Conservation (phyloP, 768 basidiomycete species). For the Xerocomellus amylosporus region DNA sequence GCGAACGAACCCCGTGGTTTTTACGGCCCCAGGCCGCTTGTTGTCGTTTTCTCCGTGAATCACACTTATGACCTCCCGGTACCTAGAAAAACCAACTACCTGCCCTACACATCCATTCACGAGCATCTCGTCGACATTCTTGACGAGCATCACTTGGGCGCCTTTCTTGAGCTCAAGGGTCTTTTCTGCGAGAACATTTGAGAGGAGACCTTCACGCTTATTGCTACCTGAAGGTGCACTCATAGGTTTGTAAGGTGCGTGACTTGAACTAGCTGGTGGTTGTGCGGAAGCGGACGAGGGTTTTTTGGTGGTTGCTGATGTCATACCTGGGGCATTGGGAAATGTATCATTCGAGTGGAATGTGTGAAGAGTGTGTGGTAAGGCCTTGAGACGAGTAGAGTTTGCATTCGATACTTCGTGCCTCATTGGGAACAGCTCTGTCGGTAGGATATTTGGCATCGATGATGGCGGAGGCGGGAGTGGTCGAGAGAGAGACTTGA, state of each 20-base stretch:
- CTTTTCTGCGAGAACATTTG: constrained; percentile 59
- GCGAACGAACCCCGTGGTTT: constrained; percentile 35
- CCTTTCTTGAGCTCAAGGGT: constrained; percentile 55
- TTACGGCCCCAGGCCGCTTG: constrained; percentile 21
- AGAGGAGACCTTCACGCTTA: constrained; percentile 52
- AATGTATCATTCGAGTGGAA: constrained; percentile 55
- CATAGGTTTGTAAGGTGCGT: constrained; percentile 33
- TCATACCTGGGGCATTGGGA: constrained; percentile 5
- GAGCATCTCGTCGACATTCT: constrained; percentile 59
- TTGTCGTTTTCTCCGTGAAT: constrained; percentile 24
- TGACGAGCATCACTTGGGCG: constrained; percentile 69
- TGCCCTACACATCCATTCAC: constrained; percentile 69
- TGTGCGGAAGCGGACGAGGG: background rate
- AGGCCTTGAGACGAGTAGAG: constrained; percentile 44
- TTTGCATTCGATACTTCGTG: constrained; percentile 70
- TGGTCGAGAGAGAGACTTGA: constrained; percentile 42
- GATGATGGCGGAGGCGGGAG: constrained; percentile 23
- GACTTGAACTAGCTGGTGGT: background rate
- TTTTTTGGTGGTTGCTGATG: constrained; percentile 2
- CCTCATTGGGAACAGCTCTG: constrained; percentile 62
- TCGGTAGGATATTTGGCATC: constrained; percentile 40
- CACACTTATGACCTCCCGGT: constrained; percentile 18
- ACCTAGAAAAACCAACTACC: constrained; percentile 51
- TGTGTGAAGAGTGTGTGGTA: constrained; percentile 40
- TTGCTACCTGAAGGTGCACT: constrained; percentile 19